A percentile compares a stretch with the other conserved stretches of the same genome.
Conservation (phyloP, 1,284 basidiomycete species). For the Microbotryum lychnidis-dioicae region DNA sequence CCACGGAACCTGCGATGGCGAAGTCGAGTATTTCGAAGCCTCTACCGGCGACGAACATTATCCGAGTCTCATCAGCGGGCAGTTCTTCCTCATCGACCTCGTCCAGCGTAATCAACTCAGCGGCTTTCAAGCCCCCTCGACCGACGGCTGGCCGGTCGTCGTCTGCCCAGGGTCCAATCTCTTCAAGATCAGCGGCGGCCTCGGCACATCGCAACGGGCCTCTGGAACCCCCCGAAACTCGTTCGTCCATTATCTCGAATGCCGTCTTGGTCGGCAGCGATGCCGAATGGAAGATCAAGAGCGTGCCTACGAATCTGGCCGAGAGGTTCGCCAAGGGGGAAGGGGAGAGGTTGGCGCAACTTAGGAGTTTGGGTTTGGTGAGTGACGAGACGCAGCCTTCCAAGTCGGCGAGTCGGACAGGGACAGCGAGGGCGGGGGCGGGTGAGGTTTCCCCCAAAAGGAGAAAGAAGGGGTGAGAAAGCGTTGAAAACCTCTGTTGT, state of each 20-base stretch:
- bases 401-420: neutral
- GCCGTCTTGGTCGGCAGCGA: constrained; percentile 22
- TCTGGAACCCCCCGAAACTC: constrained; percentile 14
- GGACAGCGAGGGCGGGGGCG: neutral
- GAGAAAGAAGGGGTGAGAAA: neutral
- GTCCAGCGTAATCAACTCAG: neutral
- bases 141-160: neutral
- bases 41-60: neutral
- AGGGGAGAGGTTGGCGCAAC: neutral
- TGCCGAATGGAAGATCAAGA: neutral
- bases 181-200: neutral
- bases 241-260: constrained; percentile 12
- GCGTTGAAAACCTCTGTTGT: too few species aligned
- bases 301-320: constrained; percentile 1
- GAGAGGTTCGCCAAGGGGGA: neutral
- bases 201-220: neutral
- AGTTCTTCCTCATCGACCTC: neutral
- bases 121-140: neutral
- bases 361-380: neutral
- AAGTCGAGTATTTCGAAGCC: neutral
- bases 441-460: neutral
- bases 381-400: neutral
- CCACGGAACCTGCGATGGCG: neutral
- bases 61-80: neutral
- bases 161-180: neutral